These are phyloP conservation scores for Aquilaria agallochum DNA, from an alignment of 441 rosid species.

Conservation along the genomic window DNA sequence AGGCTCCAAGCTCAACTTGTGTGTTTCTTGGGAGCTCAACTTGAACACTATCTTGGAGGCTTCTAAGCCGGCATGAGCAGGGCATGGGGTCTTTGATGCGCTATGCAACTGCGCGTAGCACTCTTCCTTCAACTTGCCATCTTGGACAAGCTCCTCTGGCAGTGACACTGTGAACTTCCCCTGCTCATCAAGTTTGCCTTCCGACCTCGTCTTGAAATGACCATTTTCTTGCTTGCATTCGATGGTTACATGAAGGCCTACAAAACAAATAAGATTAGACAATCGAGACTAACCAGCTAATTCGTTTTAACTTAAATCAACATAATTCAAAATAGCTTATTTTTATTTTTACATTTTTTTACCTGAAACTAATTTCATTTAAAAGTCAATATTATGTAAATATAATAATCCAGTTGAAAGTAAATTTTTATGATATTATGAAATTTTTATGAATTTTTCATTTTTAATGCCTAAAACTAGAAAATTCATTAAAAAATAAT, in stretches of 20 bases:
- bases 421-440: no score
- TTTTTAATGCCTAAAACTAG: no score
- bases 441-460: no score
- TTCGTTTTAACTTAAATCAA: no score
- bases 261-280: neutral
- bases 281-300: no score
- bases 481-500: no score
- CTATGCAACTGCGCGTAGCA: conserved; percentile 90
- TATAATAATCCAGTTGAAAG: no score
- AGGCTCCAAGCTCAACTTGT: conserved; percentile 44
- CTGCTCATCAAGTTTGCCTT: conserved; percentile 45
- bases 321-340: no score
- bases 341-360: no score
- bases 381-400: no score
- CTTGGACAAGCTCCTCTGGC: conserved; percentile 42
- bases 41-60: conserved; percentile 54
- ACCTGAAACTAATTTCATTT: no score
- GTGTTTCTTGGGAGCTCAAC: conserved; percentile 33
- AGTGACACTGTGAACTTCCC: conserved; percentile 68
- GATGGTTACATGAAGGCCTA: conserved; percentile 69
- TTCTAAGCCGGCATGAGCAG: conserved; percentile 40
- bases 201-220: conserved; percentile 48
- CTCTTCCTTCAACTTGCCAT: conserved; percentile 57
- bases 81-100: conserved; percentile 55
- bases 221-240: conserved; percentile 64